Percentiles rank a stretch among this genome's conserved stretches.
Conservation (phyloP, 225 moss, liverwort and hornwort genomes). For the Pseudoscleropodium purum region DNA sequence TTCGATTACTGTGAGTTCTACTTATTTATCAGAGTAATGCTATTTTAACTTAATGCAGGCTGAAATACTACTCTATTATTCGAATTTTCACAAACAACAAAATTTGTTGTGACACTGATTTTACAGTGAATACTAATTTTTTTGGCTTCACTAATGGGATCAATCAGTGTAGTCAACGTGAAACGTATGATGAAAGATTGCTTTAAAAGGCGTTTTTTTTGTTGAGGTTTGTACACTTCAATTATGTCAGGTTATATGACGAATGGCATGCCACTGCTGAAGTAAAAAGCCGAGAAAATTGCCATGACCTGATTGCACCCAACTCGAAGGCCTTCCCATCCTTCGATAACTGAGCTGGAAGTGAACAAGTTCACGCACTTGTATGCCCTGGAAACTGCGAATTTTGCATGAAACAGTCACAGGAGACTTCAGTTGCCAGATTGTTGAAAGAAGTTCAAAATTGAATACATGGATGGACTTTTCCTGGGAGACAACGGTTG, state of each 20-base stretch:
- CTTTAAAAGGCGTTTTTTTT: no score
- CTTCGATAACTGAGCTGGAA: background rate
- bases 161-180: background rate
- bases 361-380: background rate
- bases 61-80: background rate
- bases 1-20: no score
- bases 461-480: background rate
- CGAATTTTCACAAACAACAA: background rate
- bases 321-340: background rate
- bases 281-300: background rate
- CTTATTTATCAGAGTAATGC: no score
- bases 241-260: background rate
- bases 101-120: no score
- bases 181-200: background rate
- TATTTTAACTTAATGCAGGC: background rate
- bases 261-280: background rate
- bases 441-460: background rate
- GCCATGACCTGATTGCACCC: background rate
- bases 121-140: background rate
- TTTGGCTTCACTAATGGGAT: no score
- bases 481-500: conserved; percentile 2
- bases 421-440: background rate
- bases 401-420: background rate
- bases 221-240: background rate
- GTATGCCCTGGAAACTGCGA: background rate